These are phyloP conservation scores for Suhomyces vadensis DNA, from an alignment of 805 yeast species.

Conservation along the genomic window DNA sequence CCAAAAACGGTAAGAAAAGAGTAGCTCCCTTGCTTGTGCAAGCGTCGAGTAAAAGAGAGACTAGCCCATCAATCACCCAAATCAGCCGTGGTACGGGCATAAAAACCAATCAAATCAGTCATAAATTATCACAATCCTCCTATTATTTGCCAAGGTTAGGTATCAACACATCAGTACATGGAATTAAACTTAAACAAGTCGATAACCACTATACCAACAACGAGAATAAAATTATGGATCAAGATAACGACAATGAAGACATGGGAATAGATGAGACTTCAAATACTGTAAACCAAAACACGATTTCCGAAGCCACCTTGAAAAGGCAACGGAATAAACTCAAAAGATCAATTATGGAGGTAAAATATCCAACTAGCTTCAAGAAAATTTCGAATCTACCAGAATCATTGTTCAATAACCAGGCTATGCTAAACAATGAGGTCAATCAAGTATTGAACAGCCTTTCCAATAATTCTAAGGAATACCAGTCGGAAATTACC, in stretches of 20 bases:
- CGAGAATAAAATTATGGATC: slow-evolving; percentile 24
- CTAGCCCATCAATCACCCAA: slow-evolving; percentile 14
- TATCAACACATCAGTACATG: slow-evolving; percentile 62
- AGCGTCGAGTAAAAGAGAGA: slow-evolving; percentile 27
- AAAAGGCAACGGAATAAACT: slow-evolving; percentile 34
- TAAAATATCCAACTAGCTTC: slow-evolving; percentile 38
- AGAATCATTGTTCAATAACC: slow-evolving; percentile 36
- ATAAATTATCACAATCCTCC: slow-evolving; percentile 46
- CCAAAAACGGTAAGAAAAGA: slow-evolving; percentile 75
- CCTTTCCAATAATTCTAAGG: slow-evolving; percentile 24
- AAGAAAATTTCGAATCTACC: slow-evolving; percentile 37
- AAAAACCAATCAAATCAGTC: slow-evolving; percentile 23
- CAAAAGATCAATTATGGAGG: slow-evolving; percentile 31
- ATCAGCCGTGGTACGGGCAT: neutral
- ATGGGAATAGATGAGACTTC: slow-evolving; percentile 33
- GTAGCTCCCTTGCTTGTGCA: slow-evolving; percentile 72
- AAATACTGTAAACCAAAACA: slow-evolving; percentile 10
- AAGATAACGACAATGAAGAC: slow-evolving; percentile 53
- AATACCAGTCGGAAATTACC: slow-evolving; percentile 26
- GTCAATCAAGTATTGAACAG: slow-evolving; percentile 28
- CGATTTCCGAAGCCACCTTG: slow-evolving; percentile 31
- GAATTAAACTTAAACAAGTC: slow-evolving; percentile 36
- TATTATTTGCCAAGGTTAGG: slow-evolving; percentile 63
- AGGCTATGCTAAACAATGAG: slow-evolving; percentile 30
- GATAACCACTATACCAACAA: slow-evolving; percentile 11